Base-by-base conservation (phyloP, 2,329 filamentous ascomycete species). In the Pseudocercospora pini-densiflorae region DNA sequence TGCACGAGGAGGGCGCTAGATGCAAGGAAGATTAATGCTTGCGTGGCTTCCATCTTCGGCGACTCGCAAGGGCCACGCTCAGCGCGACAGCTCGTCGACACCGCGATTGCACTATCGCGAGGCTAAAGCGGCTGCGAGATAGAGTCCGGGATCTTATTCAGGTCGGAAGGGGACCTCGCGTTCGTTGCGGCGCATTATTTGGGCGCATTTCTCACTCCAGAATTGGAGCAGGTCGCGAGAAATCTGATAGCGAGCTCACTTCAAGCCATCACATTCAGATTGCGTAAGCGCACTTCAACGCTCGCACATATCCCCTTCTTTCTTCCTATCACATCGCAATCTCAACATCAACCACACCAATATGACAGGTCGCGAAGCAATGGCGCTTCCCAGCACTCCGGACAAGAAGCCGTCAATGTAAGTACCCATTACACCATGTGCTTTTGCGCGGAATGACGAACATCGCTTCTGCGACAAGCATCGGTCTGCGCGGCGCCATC, bases 1-100 rank as follows among this genome's bases (percentile, higher is more conserved):
- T 63, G 16, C 61, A 63, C 24, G 53, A 58, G 23, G 53, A 47
- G 16, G 61, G 61, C 9, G 51, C 14, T 40, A 16, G 36, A 16
- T 40, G 36, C 36, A 40, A 40, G 14, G 16, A n/a, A 4, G 14
- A n/a, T 6, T 40, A 40, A 33, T 12, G 31, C 31, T 33, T 33
- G 12, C 31, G 14, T n/a, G 36, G 36, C 14, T 6, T 40, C 6
- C 14, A 40, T 40, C 33, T 40, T 16, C 8, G 5, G 16, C 40
- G 24, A 5, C 24, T 27, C 24, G 24, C 24, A 27, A 27, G 24
- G 24, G 24, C 24, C 24, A 27, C 24, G 24, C 24, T 36, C 33
- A 36, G 12, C 33, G 12, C 1, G 5, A 43, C 40, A 19, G 40
- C 5, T 43, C 3, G 40, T 16, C 33, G 12, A 4, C 12, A 19